Base-by-base conservation (phyloP, 2,329 filamentous ascomycete species). In the Lecanoromycetidae sp. region DNA sequence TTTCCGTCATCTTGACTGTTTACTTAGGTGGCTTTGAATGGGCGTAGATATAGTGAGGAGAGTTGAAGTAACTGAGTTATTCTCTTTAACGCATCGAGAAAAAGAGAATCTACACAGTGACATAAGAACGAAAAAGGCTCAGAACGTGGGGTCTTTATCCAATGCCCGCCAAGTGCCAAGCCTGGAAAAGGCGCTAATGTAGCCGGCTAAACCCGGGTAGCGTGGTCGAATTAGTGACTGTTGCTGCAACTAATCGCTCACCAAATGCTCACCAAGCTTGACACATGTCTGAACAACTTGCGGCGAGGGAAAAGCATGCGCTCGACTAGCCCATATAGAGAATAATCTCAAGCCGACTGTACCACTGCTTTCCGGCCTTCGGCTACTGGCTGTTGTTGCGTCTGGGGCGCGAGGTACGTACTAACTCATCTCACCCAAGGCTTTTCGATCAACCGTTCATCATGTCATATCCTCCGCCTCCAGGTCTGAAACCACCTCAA, bases 391-490 rank as follows among this genome's bases (percentile, higher is more conserved):
- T 29, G 30, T 34, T 48, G 40, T 46, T 27, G 25, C 35, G 35
- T 49, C 30, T 27, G 17, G 23, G 35, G 41, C 50, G 46, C 46
- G 41, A 57, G 54, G 53, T 56, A 56, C 53, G 55, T 55, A 33
- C 45, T 41, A 17, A 37, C 41, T 49, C 55, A 55, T 50, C 52
- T 43, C 51, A 57, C 57, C 53, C 51, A 57, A 53, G 57, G 51
- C 51, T 58, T 54, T 55, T 60, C 60, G 66, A 61, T 58, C 61
- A 58, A 56, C 63, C 65, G 59, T 70, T 71, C 70, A 72, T 71
- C 70, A 90, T 90, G 85, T 82, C 84, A 68, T 86, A 86, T 75
- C 82, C 84, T 68, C 82, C 81, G 63, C 82, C 83, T 82, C 82
- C 85, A 86, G 84, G 84, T 75, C 69, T 77, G 53, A 67, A 63